These are phyloP conservation scores for Anisodus tanguticus DNA, from an alignment of 257 asterid genomes.

Conservation along the genomic window DNA sequence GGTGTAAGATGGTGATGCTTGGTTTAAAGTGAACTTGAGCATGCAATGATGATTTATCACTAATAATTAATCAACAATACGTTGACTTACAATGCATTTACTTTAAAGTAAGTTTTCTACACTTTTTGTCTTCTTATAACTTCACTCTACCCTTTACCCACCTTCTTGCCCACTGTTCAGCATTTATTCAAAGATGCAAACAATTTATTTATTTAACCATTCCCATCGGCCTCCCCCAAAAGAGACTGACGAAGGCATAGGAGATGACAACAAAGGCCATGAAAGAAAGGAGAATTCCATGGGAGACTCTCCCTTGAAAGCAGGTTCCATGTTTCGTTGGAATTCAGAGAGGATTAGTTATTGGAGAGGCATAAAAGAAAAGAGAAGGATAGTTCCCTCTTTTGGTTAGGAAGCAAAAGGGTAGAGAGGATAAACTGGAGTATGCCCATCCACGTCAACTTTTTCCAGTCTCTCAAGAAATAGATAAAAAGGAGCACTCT, in stretches of 20 bases:
- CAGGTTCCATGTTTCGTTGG: not conserved
- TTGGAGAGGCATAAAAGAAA: slow-evolving; percentile 9
- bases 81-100: slow-evolving; percentile 5
- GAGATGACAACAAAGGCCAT: not conserved
- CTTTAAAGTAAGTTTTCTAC: slow-evolving; percentile 8
- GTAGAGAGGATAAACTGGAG: slow-evolving; percentile 2
- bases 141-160: slow-evolving; percentile 19
- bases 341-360: not conserved
- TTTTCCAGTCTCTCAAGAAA: slow-evolving; percentile 24
- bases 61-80: not conserved
- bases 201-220: not conserved
- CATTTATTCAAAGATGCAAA: slow-evolving; percentile 15
- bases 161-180: slow-evolving; percentile 20
- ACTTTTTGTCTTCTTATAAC: slow-evolving; percentile 24
- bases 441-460: slow-evolving; percentile 13
- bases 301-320: slow-evolving; percentile 14
- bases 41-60: slow-evolving; percentile 4
- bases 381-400: slow-evolving; percentile 9
- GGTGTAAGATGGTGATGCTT: slow-evolving; percentile 12
- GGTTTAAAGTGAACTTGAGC: not conserved
- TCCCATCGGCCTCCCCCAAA: not conserved
- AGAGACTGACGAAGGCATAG: not conserved
- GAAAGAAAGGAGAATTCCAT: slow-evolving; percentile 16
- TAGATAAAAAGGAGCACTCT: slow-evolving; percentile 11
- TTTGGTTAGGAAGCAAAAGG: slow-evolving; percentile 15